A percentile compares a stretch with the other conserved stretches of the same genome.
Evolutionary conservation across 345 rosid genomes (phyloP).

Genomic region (Boechera stricta): DNA sequence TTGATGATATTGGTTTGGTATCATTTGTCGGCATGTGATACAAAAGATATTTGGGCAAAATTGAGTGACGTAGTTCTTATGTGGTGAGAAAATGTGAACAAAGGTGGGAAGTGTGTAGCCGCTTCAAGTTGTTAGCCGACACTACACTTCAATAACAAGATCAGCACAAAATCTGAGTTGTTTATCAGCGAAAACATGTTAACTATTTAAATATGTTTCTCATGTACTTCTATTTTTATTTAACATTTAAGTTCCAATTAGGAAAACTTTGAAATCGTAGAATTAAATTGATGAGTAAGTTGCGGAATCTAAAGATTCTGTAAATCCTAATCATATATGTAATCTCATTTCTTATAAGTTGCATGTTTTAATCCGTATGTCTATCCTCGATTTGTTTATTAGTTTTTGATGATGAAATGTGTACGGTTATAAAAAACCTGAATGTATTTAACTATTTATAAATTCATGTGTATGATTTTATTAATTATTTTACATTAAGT

Average conservation of each 20-base stretch:
- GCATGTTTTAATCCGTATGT: background rate
- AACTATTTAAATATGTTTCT: background rate
- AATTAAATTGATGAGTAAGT: background rate
- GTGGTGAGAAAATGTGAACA: slow-evolving; percentile 34
- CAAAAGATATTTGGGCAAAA: background rate
- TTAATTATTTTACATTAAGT: no score
- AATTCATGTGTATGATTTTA: no score
- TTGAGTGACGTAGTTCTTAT: background rate
- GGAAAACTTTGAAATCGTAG: background rate
- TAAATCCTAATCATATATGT: background rate
- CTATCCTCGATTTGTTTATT: background rate
- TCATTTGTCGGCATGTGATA: slow-evolving; percentile 17
- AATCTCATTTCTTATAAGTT: background rate
- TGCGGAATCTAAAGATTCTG: background rate
- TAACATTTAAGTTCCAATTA: background rate
- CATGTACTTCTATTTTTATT: background rate
- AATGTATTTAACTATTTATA: no score
- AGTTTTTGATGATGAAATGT: no score
- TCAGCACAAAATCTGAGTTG: slow-evolving; percentile 10
- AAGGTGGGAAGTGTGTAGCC: slow-evolving; percentile 8
- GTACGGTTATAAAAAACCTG: no score
- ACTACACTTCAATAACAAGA: slow-evolving; percentile 27
- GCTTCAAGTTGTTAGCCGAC: slow-evolving; percentile 31
- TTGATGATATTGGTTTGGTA: slow-evolving; percentile 18
- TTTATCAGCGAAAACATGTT: background rate